Evolutionary conservation across 495 filamentous ascomycete genomes (phyloP).

Genomic region (Friedmanniomyces endolithicus): DNA sequence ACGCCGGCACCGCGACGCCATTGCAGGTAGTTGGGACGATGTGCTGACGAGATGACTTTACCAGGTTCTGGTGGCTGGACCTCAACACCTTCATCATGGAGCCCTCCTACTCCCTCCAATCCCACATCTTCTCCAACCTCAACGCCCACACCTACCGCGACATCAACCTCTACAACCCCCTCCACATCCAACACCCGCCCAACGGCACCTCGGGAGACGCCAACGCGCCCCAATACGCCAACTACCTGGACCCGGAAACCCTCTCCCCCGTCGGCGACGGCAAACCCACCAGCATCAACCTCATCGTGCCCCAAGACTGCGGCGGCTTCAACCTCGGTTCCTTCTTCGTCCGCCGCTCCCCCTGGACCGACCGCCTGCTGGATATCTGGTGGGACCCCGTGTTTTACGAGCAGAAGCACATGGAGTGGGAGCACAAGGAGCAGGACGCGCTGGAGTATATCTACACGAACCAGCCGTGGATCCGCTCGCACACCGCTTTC

Average conservation of each 20-base stretch:
- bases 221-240: slow-evolving; percentile 11
- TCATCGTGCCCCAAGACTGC: slow-evolving; percentile 89
- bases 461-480: slow-evolving; percentile 85
- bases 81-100: slow-evolving; percentile 98
- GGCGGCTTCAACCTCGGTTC: slow-evolving; percentile 92
- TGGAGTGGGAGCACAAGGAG: slow-evolving; percentile 99
- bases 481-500: slow-evolving; percentile 78
- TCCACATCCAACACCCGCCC: slow-evolving; percentile 82
- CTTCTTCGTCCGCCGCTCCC: slow-evolving; percentile 74
- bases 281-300: slow-evolving; percentile 59
- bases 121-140: slow-evolving; percentile 77
- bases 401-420: slow-evolving; percentile 95
- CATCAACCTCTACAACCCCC: slow-evolving; percentile 89
- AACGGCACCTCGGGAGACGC: slow-evolving; percentile 32
- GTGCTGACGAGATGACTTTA: too few species aligned
- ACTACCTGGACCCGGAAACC: slow-evolving; percentile 61
- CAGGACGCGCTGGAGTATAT: slow-evolving; percentile 90
- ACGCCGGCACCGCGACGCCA: too few species aligned
- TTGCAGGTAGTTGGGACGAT: too few species aligned
- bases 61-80: slow-evolving; percentile 98
- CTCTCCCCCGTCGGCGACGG: slow-evolving; percentile 63
- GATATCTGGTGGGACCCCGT: slow-evolving; percentile 99
- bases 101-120: slow-evolving; percentile 75
- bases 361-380: slow-evolving; percentile 83
- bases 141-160: slow-evolving; percentile 73